Base-by-base conservation (phyloP, 148 eudicot species). In the Rhododendron williamsianum region DNA sequence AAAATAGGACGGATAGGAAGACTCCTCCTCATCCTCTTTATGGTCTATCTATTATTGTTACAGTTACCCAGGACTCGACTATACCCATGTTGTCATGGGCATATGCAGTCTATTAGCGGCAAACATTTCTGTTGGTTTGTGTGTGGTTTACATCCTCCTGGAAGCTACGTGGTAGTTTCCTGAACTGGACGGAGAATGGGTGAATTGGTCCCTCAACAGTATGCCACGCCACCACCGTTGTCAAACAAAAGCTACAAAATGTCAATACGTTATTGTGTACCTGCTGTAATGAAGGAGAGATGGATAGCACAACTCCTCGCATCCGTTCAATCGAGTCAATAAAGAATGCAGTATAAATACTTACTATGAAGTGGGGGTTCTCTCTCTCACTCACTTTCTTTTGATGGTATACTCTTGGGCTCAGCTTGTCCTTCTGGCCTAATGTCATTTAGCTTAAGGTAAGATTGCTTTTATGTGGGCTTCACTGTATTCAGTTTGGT, bases 151-250 rank as follows among this genome's bases (percentile, higher is more conserved):
- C 41, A 76, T 36, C 79, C 49, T 76, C 81, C 82, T 81, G 82
- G 82, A 81, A 81, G 33, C 56, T 52, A 35, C 82, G 46, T 16
- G 82, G 67, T 30, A 8, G 82, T 81, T 81, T 81, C 82, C 81
- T 79, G 60, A 49, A 48, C 63, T 49, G 38, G 54, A 27, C 38
- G 5, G 60, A 27, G 30, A 49, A 49, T 25, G 41, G 36, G 18
- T 49, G 54, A 27, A 49, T 27, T 49, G 82, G 63, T 27, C 36
- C 18, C 35, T 27, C 16, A 11, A 78, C 35, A 46, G 11, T 4
- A 45, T 79, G 60, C 82, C 41, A 81, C 36, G 13, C 38, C 58
- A 48, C 36, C 13, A 25, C 38, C 19, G 8, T 27, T 46, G 7
- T 18, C 35, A 46, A 49, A 79, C 27, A 79, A 27, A 21, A 79